Percentiles rank a stretch among this genome's conserved stretches.
Evolutionary conservation across 1,284 basidiomycete species (phyloP).

Genomic region (Moesziomyces antarcticus): DNA sequence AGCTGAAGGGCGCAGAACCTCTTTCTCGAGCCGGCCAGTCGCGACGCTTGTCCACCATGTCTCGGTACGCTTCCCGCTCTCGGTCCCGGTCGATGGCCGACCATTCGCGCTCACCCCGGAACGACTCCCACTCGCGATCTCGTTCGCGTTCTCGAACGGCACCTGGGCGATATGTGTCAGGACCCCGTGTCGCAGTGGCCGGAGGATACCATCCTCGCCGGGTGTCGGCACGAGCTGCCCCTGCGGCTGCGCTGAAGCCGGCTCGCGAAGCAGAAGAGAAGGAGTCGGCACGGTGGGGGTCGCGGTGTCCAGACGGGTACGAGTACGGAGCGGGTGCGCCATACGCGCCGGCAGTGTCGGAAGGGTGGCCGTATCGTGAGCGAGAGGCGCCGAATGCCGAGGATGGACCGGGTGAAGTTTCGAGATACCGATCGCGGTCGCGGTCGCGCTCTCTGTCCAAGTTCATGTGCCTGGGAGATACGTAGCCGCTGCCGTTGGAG

Average conservation of each 20-base stretch:
- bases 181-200: slow-evolving; percentile 19
- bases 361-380: slow-evolving; percentile 21
- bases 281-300: slow-evolving; percentile 21
- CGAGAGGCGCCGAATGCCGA: slow-evolving; percentile 34
- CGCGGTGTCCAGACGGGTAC: slow-evolving; percentile 29
- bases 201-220: slow-evolving; percentile 31
- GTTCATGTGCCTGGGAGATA: slow-evolving; percentile 24
- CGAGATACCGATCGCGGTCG: slow-evolving; percentile 34
- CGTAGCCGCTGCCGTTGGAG: slow-evolving; percentile 17
- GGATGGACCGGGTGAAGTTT: slow-evolving; percentile 34
- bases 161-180: slow-evolving; percentile 43
- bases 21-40: slow-evolving; percentile 27
- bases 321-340: slow-evolving; percentile 27
- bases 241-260: slow-evolving; percentile 11
- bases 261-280: slow-evolving; percentile 18
- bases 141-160: slow-evolving; percentile 37
- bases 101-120: slow-evolving; percentile 43
- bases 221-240: slow-evolving; percentile 19
- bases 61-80: slow-evolving; percentile 27
- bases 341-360: slow-evolving; percentile 23
- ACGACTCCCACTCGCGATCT: slow-evolving; percentile 39
- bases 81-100: slow-evolving; percentile 29
- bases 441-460: slow-evolving; percentile 32
- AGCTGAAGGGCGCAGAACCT: slow-evolving; percentile 1
- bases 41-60: slow-evolving; percentile 26